Percentiles rank a stretch among this genome's conserved stretches.
Evolutionary conservation across 345 rosid genomes (phyloP).

Genomic region (Cardamine chenopodiifolia): DNA sequence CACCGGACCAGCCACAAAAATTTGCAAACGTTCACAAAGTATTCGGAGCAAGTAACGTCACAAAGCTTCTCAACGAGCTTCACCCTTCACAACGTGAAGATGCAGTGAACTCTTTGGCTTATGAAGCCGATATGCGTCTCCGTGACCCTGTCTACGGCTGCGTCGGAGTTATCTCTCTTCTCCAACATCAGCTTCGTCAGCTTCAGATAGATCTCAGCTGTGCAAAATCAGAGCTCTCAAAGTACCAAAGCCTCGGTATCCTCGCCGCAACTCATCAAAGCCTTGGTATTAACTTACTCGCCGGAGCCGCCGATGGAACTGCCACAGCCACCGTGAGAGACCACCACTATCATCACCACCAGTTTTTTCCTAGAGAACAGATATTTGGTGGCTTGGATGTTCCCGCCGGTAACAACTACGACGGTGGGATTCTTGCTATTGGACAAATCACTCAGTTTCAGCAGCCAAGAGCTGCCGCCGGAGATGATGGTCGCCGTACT

Average conservation of each 20-base stretch:
- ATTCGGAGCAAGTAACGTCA: constrained; percentile 69
- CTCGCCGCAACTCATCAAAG: constrained; percentile 66
- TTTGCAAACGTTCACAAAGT: constrained; percentile 64
- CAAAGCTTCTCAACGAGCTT: constrained; percentile 66
- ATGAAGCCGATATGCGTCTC: constrained; percentile 79
- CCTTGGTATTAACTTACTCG: constrained; percentile 65
- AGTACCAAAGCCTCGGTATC: constrained; percentile 59
- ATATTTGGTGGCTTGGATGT: constrained; percentile 63
- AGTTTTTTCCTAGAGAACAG: constrained; percentile 76
- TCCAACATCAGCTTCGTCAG: constrained; percentile 68
- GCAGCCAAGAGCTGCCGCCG: constrained; percentile 74
- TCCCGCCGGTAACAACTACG: constrained; percentile 53
- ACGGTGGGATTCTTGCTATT: constrained; percentile 66
- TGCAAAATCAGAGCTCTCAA: constrained; percentile 63
- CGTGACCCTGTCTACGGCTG: constrained; percentile 93
- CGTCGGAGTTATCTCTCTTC: constrained; percentile 72
- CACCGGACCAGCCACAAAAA: constrained; percentile 68
- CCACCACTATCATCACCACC: constrained; percentile 64
- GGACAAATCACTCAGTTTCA: constrained; percentile 87
- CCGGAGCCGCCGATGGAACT: constrained; percentile 42
- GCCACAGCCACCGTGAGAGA: constrained; percentile 45
- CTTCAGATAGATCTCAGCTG: constrained; percentile 61
- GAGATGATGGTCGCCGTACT: constrained; percentile 79
- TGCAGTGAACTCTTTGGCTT: constrained; percentile 71
- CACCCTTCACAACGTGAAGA: constrained; percentile 61